These are phyloP conservation scores for Aspergillus fumigatus DNA, from an alignment of 2,329 filamentous ascomycete species.

Conservation along the genomic window DNA sequence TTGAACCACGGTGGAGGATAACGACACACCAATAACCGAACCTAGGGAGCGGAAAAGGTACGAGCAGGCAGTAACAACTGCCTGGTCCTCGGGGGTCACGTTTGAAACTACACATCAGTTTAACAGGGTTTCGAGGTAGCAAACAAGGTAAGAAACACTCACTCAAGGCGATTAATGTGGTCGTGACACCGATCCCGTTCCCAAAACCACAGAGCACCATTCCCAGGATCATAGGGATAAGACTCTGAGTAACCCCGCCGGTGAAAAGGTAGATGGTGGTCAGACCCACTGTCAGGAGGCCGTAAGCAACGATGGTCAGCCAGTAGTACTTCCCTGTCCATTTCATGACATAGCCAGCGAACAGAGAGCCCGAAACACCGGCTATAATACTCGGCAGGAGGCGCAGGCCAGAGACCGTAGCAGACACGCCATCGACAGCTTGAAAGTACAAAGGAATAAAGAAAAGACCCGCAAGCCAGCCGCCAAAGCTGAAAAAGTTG, in stretches of 20 bases:
- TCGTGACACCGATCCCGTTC: slow-evolving; percentile 62
- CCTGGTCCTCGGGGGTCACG: slow-evolving; percentile 61
- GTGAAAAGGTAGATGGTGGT: slow-evolving; percentile 54
- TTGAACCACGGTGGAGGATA: slow-evolving; percentile 68
- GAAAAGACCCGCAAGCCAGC: slow-evolving; percentile 59
- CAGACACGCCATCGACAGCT: slow-evolving; percentile 60
- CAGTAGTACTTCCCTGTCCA: slow-evolving; percentile 67
- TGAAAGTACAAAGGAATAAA: slow-evolving; percentile 77
- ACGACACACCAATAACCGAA: slow-evolving; percentile 61
- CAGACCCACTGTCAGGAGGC: slow-evolving; percentile 51
- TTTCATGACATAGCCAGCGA: slow-evolving; percentile 63
- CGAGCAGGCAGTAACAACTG: slow-evolving; percentile 71
- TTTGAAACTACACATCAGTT: slow-evolving; percentile 56
- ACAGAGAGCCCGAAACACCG: slow-evolving; percentile 61
- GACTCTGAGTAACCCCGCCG: slow-evolving; percentile 49
- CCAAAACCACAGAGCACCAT: slow-evolving; percentile 52
- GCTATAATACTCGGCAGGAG: slow-evolving; percentile 63
- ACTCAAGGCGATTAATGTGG: slow-evolving; percentile 64
- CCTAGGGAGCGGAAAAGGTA: slow-evolving; percentile 76
- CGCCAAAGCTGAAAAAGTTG: slow-evolving; percentile 68
- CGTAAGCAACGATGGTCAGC: slow-evolving; percentile 59
- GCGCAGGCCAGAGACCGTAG: slow-evolving; percentile 60
- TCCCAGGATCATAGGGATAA: slow-evolving; percentile 52
- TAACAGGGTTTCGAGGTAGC: slow-evolving; percentile 1
- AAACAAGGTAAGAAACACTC: slow-evolving; percentile 19